Percentiles rank a stretch among this genome's conserved stretches.
Conservation (phyloP, 306 rosid genomes). For the Pachyrhizus erosus region DNA sequence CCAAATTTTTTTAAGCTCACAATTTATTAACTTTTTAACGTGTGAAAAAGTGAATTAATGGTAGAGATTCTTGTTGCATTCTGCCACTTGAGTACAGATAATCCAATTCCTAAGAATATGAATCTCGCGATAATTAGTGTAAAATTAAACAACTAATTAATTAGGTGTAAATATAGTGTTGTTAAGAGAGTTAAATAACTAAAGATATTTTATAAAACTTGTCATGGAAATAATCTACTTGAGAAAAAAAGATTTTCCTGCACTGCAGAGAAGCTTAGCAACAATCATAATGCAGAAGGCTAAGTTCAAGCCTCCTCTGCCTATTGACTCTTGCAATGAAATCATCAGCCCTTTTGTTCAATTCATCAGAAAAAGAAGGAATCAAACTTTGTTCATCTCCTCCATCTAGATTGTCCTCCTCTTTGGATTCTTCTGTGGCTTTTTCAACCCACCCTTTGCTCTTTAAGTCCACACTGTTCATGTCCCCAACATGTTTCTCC, state of each 20-base stretch:
- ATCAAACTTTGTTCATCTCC: constrained; percentile 27
- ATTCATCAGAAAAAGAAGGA: constrained; percentile 51
- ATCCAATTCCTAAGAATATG: background rate
- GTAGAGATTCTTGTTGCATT: too few relatives aligned
- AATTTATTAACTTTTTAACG: too few relatives aligned
- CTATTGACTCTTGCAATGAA: constrained; percentile 81
- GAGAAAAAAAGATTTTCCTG: background rate
- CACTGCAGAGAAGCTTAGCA: too few relatives aligned
- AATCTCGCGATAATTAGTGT: background rate
- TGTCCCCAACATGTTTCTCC: constrained; percentile 25
- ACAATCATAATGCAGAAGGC: constrained; percentile 43
- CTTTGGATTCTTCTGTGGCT: constrained; percentile 14
- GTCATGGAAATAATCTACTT: background rate
- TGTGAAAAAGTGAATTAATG: too few relatives aligned
- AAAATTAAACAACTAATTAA: background rate
- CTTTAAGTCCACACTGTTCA: constrained; percentile 23
- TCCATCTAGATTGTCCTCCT: constrained; percentile 30
- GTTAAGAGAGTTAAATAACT: background rate
- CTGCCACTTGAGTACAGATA: too few relatives aligned
- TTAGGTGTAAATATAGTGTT: background rate
- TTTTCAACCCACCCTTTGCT: constrained; percentile 27
- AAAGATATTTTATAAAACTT: background rate
- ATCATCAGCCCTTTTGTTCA: constrained; percentile 86
- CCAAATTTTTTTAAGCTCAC: too few relatives aligned
- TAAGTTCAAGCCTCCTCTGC: constrained; percentile 69